These are phyloP conservation scores for Penicillium angulare DNA, from an alignment of 495 filamentous ascomycete species.

Conservation along the genomic window DNA sequence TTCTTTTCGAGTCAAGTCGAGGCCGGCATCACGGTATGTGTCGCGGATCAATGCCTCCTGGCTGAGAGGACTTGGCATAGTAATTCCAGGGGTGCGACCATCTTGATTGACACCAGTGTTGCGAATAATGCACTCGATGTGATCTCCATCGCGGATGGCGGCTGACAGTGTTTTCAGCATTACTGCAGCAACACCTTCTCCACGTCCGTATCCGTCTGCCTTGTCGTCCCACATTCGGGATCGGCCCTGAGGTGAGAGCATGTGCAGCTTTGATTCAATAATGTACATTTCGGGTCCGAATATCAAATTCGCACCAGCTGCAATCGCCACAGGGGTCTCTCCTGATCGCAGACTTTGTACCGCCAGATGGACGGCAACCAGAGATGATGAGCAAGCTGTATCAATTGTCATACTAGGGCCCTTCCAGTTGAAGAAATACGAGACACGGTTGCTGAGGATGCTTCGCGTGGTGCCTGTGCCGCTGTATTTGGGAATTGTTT, in stretches of 20 bases:
- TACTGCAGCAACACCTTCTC: constrained; percentile 25
- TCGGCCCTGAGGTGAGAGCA: constrained; percentile 31
- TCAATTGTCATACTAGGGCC: constrained; percentile 39
- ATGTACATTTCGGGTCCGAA: neutral
- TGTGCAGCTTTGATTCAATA: constrained; percentile 1
- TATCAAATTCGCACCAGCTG: constrained; percentile 3
- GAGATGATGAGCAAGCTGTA: constrained; percentile 33
- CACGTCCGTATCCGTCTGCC: constrained; percentile 34
- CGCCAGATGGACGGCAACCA: constrained; percentile 43
- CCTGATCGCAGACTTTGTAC: constrained; percentile 38
- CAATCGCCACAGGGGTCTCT: constrained; percentile 28
- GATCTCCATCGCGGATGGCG: constrained; percentile 35
- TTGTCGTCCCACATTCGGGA: constrained; percentile 35
- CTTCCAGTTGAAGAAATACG: constrained; percentile 45
- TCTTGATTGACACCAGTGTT: constrained; percentile 41
- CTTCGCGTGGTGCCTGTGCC: constrained; percentile 36
- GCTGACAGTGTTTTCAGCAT: constrained; percentile 38
- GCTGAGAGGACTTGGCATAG: constrained; percentile 50
- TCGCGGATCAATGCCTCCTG: constrained; percentile 56
- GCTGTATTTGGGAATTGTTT: constrained; percentile 26
- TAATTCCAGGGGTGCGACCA: constrained; percentile 32
- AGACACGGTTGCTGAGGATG: constrained; percentile 31
- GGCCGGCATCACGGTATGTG: constrained; percentile 46
- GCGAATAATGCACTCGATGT: constrained; percentile 43
- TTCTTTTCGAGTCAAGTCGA: constrained; percentile 28